These are phyloP conservation scores for Metschnikowia cerradonensis DNA, from an alignment of 805 yeast genomes.

Conservation along the genomic window DNA sequence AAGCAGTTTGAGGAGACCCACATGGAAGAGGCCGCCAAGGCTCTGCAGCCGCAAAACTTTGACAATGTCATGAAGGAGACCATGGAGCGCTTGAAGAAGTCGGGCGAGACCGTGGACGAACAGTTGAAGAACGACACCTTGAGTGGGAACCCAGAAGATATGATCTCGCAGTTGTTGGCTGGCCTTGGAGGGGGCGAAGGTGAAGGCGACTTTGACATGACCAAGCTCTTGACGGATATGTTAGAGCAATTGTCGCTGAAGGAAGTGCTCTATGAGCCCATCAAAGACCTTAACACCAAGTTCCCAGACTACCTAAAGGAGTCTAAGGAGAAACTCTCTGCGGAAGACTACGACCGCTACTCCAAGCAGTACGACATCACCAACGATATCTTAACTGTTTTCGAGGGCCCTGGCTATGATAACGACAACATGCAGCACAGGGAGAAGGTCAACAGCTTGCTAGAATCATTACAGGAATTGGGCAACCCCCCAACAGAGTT, in stretches of 20 bases:
- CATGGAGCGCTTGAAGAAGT: conserved; percentile 70
- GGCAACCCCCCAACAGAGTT: conserved; percentile 82
- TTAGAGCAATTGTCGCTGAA: conserved; percentile 79
- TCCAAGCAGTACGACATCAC: conserved; percentile 60
- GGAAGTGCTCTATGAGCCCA: conserved; percentile 82
- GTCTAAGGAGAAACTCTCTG: conserved; percentile 42
- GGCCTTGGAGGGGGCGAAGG: conserved; percentile 40
- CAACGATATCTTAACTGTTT: conserved; percentile 55
- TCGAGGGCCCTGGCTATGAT: conserved; percentile 60
- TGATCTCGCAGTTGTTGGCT: conserved; percentile 59
- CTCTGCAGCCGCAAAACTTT: conserved; percentile 42
- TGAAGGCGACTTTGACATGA: conserved; percentile 52
- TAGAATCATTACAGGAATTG: conserved; percentile 67
- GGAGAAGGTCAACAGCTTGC: conserved; percentile 49
- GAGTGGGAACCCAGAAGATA: conserved; percentile 42
- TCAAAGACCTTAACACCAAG: conserved; percentile 71
- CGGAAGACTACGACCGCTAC: conserved; percentile 51
- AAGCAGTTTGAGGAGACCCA: conserved; percentile 38
- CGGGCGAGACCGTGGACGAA: conserved; percentile 68
- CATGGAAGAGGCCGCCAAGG: conserved; percentile 28
- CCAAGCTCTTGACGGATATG: conserved; percentile 65
- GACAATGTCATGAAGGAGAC: conserved; percentile 78
- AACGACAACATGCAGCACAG: conserved; percentile 45
- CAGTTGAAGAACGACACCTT: conserved; percentile 44
- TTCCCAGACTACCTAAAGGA: conserved; percentile 67